Evolutionary conservation across 2,329 filamentous ascomycete genomes (phyloP), one percentile per base, ranked within the genome.

Genomic region (Aureobasidium sp.): DNA sequence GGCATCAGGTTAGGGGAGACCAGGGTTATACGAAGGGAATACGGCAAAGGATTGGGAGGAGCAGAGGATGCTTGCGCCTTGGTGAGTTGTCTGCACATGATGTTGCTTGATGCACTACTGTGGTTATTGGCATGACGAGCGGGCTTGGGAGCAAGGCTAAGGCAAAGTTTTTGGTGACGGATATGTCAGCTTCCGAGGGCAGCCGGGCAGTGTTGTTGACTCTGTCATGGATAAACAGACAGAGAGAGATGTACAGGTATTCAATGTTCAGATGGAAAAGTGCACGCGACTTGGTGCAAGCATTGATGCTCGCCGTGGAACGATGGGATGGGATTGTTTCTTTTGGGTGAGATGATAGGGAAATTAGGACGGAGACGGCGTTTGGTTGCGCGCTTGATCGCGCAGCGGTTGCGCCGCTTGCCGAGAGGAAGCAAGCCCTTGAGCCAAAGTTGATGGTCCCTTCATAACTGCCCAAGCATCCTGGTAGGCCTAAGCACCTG

Each of bases 401-500:
- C 45, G 45, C 45, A 39, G n/a, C 53, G 40, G 53, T 35, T 57
- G 39, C 27, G 53, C 40, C 29, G 53, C 33, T 45, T 57, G 53
- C 39, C 53, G 40, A 39, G 40, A 42, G 35, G 19, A 12, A n/a
- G 45, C 39, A 29, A 29, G 47, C 17, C 44, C n/a, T 15, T 39
- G 48, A 52, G 49, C 49, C 39, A 56, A 56, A 56, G 52, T 52
- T 31, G 53, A 57, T 45, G 53, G 53, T 57, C 45, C 45, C 53
- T 57, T 44, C 53, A 44, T 57, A 44, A 57, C 53, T 44, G 52
- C 11, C 50, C 24, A 6, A 42, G 52, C 39, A 42, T 44, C 24
- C 52, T 45, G 24, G 42, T 48, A 48, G 15, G 24, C 40, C 37
- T 35, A 57, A 45, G 40, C 35, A 57, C 37, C 50, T 50, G 49